Percentiles rank a stretch among this genome's conserved stretches.
Conservation (phyloP, 257 asterid species). For the Hygrophila difformis region DNA sequence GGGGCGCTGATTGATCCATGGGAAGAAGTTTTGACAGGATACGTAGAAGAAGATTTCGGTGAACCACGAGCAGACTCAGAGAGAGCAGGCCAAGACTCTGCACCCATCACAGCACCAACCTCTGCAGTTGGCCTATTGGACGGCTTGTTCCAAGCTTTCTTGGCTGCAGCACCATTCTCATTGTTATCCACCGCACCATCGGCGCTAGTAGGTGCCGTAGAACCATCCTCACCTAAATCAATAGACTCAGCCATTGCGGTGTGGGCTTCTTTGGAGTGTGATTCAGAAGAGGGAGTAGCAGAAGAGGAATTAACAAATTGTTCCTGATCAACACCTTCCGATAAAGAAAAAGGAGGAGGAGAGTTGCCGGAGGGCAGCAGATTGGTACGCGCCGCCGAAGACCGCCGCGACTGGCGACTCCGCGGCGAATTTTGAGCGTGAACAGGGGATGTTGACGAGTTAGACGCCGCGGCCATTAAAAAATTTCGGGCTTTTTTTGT, state of each 20-base stretch:
- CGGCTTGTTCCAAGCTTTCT: constrained; percentile 66
- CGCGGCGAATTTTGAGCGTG: constrained; percentile 30
- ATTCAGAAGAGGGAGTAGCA: constrained; percentile 17
- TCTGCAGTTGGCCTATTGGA: constrained; percentile 33
- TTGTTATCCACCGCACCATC: constrained; percentile 31
- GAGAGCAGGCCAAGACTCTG: constrained; percentile 75
- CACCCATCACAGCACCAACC: constrained; percentile 59
- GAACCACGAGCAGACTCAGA: constrained; percentile 61
- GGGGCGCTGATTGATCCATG: constrained; percentile 26
- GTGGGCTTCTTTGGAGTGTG: background rate
- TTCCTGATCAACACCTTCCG: constrained; percentile 24
- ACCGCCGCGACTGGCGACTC: constrained; percentile 16
- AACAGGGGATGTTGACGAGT: constrained; percentile 12
- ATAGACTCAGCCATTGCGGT: constrained; percentile 2
- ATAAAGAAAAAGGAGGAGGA: constrained; percentile 13
- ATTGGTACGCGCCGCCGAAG: constrained; percentile 17
- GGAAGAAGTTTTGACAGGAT: constrained; percentile 26
- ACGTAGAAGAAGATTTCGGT: constrained; percentile 40
- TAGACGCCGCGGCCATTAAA: constrained; percentile 32
- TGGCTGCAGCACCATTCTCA: constrained; percentile 30
- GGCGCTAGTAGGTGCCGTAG: constrained; percentile 5
- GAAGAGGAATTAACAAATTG: constrained; percentile 19
- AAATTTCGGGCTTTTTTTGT: constrained; percentile 15
- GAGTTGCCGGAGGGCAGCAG: constrained; percentile 13
- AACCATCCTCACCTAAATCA: constrained; percentile 16